A percentile compares a stretch with the other conserved stretches of the same genome.
Evolutionary conservation across 768 basidiomycete genomes (phyloP).

Genomic region (Termitomyces sp.): DNA sequence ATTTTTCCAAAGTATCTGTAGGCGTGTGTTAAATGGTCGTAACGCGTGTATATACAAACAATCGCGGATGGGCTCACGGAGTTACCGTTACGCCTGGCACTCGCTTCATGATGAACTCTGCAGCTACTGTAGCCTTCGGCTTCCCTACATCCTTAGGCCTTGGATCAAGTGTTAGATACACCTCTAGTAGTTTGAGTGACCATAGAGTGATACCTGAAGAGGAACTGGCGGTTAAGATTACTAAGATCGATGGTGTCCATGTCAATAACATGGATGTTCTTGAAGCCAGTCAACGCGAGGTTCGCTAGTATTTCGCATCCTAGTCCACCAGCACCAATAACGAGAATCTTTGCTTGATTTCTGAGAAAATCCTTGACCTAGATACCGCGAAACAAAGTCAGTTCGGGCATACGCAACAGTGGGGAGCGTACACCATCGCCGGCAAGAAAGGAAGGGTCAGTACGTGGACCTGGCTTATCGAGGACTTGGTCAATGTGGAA

Average conservation of each 20-base stretch:
- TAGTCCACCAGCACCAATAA: slow-evolving; percentile 96
- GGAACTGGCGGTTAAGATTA: slow-evolving; percentile 96
- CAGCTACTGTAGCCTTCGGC: slow-evolving; percentile 90
- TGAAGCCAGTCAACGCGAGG: slow-evolving; percentile 93
- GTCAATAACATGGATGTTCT: slow-evolving; percentile 98
- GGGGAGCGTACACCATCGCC: slow-evolving; percentile 62
- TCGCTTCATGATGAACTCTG: slow-evolving; percentile 94
- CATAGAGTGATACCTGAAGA: slow-evolving; percentile 69
- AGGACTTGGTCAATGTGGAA: slow-evolving; percentile 83
- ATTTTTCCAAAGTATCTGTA: slow-evolving; percentile 93
- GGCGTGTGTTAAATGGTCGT: not conserved
- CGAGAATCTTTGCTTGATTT: slow-evolving; percentile 83
- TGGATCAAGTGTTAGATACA: not conserved
- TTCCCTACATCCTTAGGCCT: slow-evolving; percentile 90
- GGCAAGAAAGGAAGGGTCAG: slow-evolving; percentile 76
- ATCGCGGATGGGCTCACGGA: slow-evolving; percentile 56
- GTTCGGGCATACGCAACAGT: not conserved
- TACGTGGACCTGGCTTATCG: slow-evolving; percentile 83
- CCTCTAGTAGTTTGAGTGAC: not conserved
- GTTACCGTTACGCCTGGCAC: slow-evolving; percentile 96
- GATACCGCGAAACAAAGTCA: not conserved
- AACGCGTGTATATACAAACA: not conserved
- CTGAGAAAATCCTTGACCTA: slow-evolving; percentile 88
- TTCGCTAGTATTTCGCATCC: slow-evolving; percentile 98
- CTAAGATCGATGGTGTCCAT: slow-evolving; percentile 99